Evolutionary conservation across 2,329 filamentous ascomycete species (phyloP).

Genomic region (Dactylellina drechsleri): DNA sequence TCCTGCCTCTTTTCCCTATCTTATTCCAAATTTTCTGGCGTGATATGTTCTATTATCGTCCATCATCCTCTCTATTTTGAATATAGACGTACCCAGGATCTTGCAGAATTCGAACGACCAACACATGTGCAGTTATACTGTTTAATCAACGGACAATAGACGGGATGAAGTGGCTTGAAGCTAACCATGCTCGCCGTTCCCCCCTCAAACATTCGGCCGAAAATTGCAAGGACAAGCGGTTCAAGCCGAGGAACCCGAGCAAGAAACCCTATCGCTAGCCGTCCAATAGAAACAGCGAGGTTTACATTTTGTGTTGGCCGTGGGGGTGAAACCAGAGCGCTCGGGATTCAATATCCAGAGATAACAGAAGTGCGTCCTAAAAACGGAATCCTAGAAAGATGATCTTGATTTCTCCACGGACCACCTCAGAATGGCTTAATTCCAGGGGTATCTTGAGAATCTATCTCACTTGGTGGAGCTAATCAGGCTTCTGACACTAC

Average conservation of each 20-base stretch:
- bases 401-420: constrained; percentile 35
- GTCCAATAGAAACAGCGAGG: background rate
- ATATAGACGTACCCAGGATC: too few relatives aligned
- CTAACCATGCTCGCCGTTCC: constrained; percentile 11
- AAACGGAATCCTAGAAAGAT: background rate
- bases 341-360: background rate
- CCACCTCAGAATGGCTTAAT: constrained; percentile 15
- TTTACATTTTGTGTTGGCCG: constrained; percentile 25
- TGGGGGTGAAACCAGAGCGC: constrained; percentile 30
- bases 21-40: too few relatives aligned
- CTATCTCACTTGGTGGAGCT: background rate
- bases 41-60: too few relatives aligned
- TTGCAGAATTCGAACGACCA: too few relatives aligned
- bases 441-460: constrained; percentile 21
- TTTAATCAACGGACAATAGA: background rate
- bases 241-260: background rate
- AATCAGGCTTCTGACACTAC: constrained; percentile 4
- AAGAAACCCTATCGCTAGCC: background rate
- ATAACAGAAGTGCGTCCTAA: constrained; percentile 9
- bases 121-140: too few relatives aligned
- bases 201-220: constrained; percentile 21
- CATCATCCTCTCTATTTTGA: too few relatives aligned
- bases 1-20: too few relatives aligned
- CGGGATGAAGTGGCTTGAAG: background rate
- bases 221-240: constrained; percentile 35